phyloP scores from a whole-genome alignment of 192 early-diverging fungal genomes.

The Tieghemiomyces parasiticus region DNA sequence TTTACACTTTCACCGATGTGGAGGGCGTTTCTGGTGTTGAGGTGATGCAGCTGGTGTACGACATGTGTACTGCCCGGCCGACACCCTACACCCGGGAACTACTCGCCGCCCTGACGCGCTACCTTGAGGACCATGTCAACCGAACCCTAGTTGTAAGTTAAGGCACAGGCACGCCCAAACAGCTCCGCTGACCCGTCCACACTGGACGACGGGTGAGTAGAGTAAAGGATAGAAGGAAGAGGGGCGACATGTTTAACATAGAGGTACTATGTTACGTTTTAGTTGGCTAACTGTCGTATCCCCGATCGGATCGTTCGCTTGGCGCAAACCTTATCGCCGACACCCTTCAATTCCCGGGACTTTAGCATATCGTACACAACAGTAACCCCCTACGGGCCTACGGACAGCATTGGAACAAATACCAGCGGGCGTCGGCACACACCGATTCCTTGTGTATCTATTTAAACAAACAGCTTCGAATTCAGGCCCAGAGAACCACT shows the following conservation, averaged over 20 bases:
- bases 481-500: not conserved
- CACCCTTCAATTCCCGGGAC: not conserved
- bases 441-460: slow-evolving; percentile 1
- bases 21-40: not conserved
- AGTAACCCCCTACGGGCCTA: not conserved
- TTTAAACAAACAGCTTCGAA: slow-evolving; percentile 7
- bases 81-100: not conserved
- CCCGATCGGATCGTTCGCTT: too few species aligned
- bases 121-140: not conserved
- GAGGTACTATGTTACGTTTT: too few species aligned
- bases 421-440: not conserved
- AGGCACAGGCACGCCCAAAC: too few species aligned
- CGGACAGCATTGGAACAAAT: not conserved
- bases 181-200: too few species aligned
- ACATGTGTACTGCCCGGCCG: slow-evolving; percentile 9
- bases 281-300: too few species aligned
- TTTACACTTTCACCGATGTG: not conserved
- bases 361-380: not conserved
- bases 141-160: not conserved
- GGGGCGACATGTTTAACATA: too few species aligned
- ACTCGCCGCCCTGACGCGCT: not conserved
- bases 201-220: too few species aligned
- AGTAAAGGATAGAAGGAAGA: too few species aligned
- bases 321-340: too few species aligned
- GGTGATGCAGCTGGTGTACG: slow-evolving; percentile 5